These are phyloP conservation scores for Ganoderma boninense DNA, from an alignment of 1,284 basidiomycete genomes.

Conservation along the genomic window DNA sequence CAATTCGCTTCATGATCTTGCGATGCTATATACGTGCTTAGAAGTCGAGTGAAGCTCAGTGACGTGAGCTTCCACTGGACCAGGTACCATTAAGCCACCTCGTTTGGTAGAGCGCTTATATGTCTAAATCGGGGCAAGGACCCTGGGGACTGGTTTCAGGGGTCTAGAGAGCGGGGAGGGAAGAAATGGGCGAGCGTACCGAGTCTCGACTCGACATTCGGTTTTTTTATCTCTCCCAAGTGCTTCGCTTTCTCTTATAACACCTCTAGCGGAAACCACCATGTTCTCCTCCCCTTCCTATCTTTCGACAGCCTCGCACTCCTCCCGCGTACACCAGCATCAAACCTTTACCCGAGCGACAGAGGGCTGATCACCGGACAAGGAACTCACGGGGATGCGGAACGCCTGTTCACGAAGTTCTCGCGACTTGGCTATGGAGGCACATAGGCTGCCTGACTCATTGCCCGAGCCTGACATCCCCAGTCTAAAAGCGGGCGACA, in stretches of 20 bases:
- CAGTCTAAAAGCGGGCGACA: constrained; percentile 18
- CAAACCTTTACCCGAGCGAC: constrained; percentile 7
- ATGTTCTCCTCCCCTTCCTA: neutral
- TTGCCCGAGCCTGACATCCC: constrained; percentile 5
- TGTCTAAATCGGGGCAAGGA: neutral
- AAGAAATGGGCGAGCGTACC: neutral
- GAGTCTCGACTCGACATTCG: neutral
- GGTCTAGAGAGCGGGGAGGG: neutral
- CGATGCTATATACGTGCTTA: too few species aligned
- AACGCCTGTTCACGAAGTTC: constrained; percentile 26
- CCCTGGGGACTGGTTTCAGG: neutral
- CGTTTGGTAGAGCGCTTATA: neutral
- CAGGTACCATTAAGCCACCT: neutral
- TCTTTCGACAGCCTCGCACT: neutral
- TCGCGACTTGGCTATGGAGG: constrained; percentile 15
- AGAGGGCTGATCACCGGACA: constrained; percentile 27
- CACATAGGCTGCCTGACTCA: neutral
- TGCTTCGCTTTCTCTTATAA: neutral
- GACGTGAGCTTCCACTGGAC: too few species aligned
- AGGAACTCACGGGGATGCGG: constrained; percentile 28
- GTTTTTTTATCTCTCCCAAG: too few species aligned
- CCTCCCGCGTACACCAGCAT: neutral
- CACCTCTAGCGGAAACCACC: constrained; percentile 1
- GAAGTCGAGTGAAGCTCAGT: too few species aligned
- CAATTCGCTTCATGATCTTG: too few species aligned